These are phyloP conservation scores for Alternaria ethzedia DNA, from an alignment of 2,329 filamentous ascomycete genomes.

Conservation along the genomic window DNA sequence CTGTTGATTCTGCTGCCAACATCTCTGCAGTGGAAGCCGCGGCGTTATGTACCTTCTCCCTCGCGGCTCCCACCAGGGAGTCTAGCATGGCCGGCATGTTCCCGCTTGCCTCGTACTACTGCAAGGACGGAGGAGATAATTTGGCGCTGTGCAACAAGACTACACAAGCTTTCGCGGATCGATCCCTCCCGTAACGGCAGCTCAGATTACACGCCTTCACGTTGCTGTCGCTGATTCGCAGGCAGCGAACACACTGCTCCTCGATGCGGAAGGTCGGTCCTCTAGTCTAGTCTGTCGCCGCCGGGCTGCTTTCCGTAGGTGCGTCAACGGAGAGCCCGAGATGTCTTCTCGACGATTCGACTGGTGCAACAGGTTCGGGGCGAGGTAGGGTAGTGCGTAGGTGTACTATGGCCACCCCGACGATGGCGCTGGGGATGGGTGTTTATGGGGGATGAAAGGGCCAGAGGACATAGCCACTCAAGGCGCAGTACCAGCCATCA, in stretches of 20 bases:
- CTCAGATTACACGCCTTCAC: slow-evolving; percentile 26
- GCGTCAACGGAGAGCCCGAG: slow-evolving; percentile 3
- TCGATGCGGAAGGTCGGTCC: slow-evolving; percentile 30
- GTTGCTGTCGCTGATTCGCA: slow-evolving; percentile 30
- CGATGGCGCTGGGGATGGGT: background rate
- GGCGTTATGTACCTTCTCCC: slow-evolving; percentile 36
- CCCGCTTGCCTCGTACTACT: slow-evolving; percentile 10
- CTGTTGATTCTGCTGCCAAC: slow-evolving; percentile 31
- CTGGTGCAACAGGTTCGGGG: slow-evolving; percentile 8
- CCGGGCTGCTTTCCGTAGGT: slow-evolving; percentile 1
- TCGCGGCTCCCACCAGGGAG: slow-evolving; percentile 23
- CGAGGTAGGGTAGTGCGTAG: background rate
- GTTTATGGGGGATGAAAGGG: slow-evolving; percentile 23
- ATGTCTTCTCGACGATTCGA: slow-evolving; percentile 11
- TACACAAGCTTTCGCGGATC: slow-evolving; percentile 39
- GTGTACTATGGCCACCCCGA: slow-evolving; percentile 2
- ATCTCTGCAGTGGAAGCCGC: slow-evolving; percentile 15
- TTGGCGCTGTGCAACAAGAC: slow-evolving; percentile 11
- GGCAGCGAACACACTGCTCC: slow-evolving; percentile 6
- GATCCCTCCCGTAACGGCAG: slow-evolving; percentile 32
- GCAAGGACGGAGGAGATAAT: slow-evolving; percentile 1
- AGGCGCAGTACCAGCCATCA: slow-evolving; percentile 37
- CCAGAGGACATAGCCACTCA: slow-evolving; percentile 38
- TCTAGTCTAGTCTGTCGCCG: slow-evolving; percentile 12
- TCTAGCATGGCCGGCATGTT: slow-evolving; percentile 34